These are phyloP conservation scores for Acer campestre DNA, from an alignment of 345 rosid species.

Conservation along the genomic window DNA sequence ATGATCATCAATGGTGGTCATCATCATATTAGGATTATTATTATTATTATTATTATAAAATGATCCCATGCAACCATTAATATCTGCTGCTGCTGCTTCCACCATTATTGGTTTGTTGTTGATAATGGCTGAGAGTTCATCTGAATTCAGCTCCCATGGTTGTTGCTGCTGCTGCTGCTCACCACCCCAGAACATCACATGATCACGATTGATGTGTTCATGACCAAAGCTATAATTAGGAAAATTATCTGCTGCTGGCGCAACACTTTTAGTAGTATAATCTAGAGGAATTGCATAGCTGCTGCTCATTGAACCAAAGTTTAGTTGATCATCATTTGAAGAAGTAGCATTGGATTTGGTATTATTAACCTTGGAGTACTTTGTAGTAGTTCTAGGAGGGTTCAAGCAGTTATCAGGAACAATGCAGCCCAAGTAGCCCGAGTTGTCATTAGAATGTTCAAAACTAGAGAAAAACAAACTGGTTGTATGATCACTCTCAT, in stretches of 20 bases:
- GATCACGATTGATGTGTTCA: conserved; percentile 27
- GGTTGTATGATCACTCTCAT: conserved; percentile 34
- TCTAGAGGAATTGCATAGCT: conserved; percentile 21
- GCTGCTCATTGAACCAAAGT: conserved; percentile 14
- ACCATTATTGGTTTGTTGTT: conserved; percentile 34
- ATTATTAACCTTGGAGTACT: not conserved
- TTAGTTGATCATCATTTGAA: conserved; percentile 16
- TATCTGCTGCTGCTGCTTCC: conserved; percentile 21
- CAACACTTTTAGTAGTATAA: not conserved
- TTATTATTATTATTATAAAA: conserved; percentile 9
- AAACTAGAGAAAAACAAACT: conserved; percentile 47
- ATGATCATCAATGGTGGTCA: no score
- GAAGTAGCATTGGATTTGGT: conserved; percentile 16
- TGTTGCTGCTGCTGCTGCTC: conserved; percentile 13
- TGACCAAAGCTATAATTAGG: conserved; percentile 19
- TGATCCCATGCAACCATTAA: conserved; percentile 35
- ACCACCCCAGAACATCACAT: conserved; percentile 26
- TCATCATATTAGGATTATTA: conserved; percentile 13
- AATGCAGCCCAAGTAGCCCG: conserved; percentile 91
- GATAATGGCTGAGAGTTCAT: conserved; percentile 63
- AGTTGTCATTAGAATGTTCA: conserved; percentile 42
- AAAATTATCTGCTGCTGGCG: conserved; percentile 6
- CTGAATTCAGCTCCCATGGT: conserved; percentile 47
- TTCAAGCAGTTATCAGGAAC: conserved; percentile 91
- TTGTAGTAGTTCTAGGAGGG: conserved; percentile 41